phyloP scores from a whole-genome alignment of 768 basidiomycete species.

The Termitomyces sp. region DNA sequence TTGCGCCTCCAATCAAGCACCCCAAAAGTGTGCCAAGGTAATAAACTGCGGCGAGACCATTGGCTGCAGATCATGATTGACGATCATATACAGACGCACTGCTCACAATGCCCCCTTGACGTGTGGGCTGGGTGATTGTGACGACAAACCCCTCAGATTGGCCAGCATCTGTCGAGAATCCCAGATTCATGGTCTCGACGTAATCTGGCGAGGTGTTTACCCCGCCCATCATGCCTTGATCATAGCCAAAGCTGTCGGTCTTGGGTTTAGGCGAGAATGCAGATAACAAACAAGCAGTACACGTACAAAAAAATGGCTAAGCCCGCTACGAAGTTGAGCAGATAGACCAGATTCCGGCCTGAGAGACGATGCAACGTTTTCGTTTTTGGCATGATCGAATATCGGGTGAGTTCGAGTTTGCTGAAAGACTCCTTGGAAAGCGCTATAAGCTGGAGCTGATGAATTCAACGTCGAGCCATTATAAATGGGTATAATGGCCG shows the following conservation, averaged over 20 bases:
- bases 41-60: constrained; percentile 21
- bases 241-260: constrained; percentile 37
- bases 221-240: constrained; percentile 44
- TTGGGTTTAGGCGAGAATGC: background rate
- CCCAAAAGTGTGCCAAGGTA: constrained; percentile 38
- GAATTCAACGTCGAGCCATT: background rate
- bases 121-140: constrained; percentile 35
- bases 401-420: no score
- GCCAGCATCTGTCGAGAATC: constrained; percentile 33
- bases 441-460: background rate
- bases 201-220: constrained; percentile 42
- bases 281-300: background rate
- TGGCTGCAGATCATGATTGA: background rate
- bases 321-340: constrained; percentile 24
- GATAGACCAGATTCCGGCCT: constrained; percentile 21
- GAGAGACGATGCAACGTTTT: constrained; percentile 3
- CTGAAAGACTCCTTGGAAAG: background rate
- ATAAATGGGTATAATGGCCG: background rate
- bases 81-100: constrained; percentile 17
- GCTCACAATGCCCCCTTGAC: constrained; percentile 41
- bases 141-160: constrained; percentile 36
- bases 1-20: constrained; percentile 33
- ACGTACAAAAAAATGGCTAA: constrained; percentile 27
- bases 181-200: constrained; percentile 33
- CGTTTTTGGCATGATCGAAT: background rate